Conservation (phyloP, 192 early-diverging fungal species). For the Spizellomyces sp. region DNA sequence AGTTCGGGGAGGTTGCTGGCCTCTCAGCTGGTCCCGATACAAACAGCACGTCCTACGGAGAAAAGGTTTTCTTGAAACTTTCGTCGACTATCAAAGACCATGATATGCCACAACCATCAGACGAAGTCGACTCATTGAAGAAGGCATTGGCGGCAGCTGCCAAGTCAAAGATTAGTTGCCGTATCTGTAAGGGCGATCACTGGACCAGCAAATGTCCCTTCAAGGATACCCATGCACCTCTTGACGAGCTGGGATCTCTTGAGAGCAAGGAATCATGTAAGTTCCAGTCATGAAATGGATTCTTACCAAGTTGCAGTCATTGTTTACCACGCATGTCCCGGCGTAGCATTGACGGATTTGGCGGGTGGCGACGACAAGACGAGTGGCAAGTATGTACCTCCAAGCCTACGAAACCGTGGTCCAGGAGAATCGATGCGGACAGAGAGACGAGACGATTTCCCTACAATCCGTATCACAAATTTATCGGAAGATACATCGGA, state of each 20-base stretch:
- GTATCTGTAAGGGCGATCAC: slow-evolving; percentile 96
- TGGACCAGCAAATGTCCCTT: slow-evolving; percentile 97
- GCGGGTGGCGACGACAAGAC: slow-evolving; percentile 5
- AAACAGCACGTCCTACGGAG: slow-evolving; percentile 85
- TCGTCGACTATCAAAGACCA: slow-evolving; percentile 66
- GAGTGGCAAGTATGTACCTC: slow-evolving; percentile 83
- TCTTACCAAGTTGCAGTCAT: no score
- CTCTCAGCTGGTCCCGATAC: slow-evolving; percentile 82
- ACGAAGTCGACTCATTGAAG: slow-evolving; percentile 61
- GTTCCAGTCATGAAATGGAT: slow-evolving; percentile 12
- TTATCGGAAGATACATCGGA: slow-evolving; percentile 93
- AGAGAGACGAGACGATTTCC: slow-evolving; percentile 49
- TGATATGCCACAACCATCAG: slow-evolving; percentile 55
- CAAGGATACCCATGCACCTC: slow-evolving; percentile 89
- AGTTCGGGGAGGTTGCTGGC: slow-evolving; percentile 88
- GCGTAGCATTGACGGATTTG: not conserved
- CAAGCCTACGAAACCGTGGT: slow-evolving; percentile 75
- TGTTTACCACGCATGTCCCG: no score
- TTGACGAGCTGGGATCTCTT: slow-evolving; percentile 64
- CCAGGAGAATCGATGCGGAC: slow-evolving; percentile 30
- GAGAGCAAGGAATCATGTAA: slow-evolving; percentile 31
- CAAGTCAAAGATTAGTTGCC: slow-evolving; percentile 89
- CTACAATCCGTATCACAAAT: slow-evolving; percentile 88
- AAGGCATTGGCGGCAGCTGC: slow-evolving; percentile 58
- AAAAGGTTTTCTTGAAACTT: slow-evolving; percentile 85